These are phyloP conservation scores for Diaporthe australafricana DNA, from an alignment of 2,329 filamentous ascomycete genomes.

Conservation along the genomic window DNA sequence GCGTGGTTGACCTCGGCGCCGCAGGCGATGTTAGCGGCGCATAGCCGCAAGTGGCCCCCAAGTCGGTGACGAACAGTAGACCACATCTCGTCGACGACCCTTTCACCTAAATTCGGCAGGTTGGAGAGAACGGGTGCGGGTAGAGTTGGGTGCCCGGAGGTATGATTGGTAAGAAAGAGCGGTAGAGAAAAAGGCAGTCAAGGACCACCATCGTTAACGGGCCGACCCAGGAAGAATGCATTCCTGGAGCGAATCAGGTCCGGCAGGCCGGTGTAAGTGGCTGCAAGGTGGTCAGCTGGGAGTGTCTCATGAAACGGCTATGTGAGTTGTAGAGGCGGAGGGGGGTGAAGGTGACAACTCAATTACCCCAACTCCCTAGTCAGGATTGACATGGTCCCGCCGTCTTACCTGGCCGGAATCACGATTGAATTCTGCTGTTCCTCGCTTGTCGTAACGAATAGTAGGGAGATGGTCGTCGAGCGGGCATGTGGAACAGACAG, in stretches of 20 bases:
- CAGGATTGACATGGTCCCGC: conserved; percentile 1
- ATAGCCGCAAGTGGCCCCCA: conserved; percentile 20
- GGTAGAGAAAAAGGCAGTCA: neutral
- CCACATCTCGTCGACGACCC: conserved; percentile 12
- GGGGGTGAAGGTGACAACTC: conserved; percentile 14
- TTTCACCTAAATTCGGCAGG: neutral
- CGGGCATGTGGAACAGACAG: neutral
- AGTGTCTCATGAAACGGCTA: conserved; percentile 16
- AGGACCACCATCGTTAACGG: conserved; percentile 28
- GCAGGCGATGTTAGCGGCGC: conserved; percentile 6
- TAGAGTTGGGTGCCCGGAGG: neutral
- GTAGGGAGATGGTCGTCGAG: neutral
- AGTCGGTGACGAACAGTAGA: conserved; percentile 12
- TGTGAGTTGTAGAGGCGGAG: conserved; percentile 20
- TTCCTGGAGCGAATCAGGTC: conserved; percentile 14
- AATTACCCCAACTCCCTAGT: conserved; percentile 24
- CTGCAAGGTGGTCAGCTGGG: conserved; percentile 26
- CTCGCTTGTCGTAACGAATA: neutral
- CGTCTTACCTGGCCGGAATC: neutral
- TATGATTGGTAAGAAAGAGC: conserved; percentile 19
- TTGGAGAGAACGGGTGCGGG: conserved; percentile 2
- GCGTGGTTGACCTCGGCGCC: conserved; percentile 16
- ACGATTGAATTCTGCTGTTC: neutral
- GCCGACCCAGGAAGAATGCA: conserved; percentile 21
- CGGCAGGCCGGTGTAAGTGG: conserved; percentile 14